phyloP scores from a whole-genome alignment of 164 flowering plant species.

The Aristolochia contorta region DNA sequence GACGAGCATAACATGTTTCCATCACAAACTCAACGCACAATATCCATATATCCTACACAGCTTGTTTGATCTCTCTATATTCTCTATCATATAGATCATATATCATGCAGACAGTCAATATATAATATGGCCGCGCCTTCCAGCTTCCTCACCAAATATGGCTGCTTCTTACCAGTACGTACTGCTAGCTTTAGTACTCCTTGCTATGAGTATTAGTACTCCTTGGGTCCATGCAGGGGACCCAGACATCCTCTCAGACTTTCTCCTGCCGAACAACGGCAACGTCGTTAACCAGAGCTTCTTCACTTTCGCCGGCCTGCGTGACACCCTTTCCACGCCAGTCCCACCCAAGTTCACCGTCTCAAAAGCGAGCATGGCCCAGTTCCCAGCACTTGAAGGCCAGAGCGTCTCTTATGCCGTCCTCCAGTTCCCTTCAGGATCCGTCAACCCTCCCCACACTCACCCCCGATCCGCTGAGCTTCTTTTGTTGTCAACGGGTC shows the following conservation, averaged over 20 bases:
- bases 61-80: too few relatives aligned
- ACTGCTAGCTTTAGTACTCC: slow-evolving; percentile 6
- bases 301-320: slow-evolving; percentile 25
- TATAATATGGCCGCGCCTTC: slow-evolving; percentile 3
- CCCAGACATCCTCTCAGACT: slow-evolving; percentile 18
- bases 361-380: slow-evolving; percentile 20
- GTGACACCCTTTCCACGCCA: background rate
- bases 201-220: too few relatives aligned
- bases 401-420: slow-evolving; percentile 25
- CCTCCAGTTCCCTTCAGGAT: slow-evolving; percentile 17
- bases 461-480: slow-evolving; percentile 34
- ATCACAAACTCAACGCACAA: too few relatives aligned
- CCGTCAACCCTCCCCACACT: slow-evolving; percentile 25
- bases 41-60: too few relatives aligned
- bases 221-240: slow-evolving; percentile 12
- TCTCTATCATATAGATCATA: too few relatives aligned
- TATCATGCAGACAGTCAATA: too few relatives aligned
- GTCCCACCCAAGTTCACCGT: slow-evolving; percentile 13
- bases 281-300: slow-evolving; percentile 9
- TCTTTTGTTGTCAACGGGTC: slow-evolving; percentile 16
- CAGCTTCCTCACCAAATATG: too few relatives aligned
- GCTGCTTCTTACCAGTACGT: slow-evolving; percentile 10
- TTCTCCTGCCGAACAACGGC: slow-evolving; percentile 9
- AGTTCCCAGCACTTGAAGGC: slow-evolving; percentile 23
- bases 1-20: too few relatives aligned